A percentile compares a stretch with the other conserved stretches of the same genome.
Evolutionary conservation across 176 grass and related monocot genomes (phyloP).

Genomic region (Canna indica): DNA sequence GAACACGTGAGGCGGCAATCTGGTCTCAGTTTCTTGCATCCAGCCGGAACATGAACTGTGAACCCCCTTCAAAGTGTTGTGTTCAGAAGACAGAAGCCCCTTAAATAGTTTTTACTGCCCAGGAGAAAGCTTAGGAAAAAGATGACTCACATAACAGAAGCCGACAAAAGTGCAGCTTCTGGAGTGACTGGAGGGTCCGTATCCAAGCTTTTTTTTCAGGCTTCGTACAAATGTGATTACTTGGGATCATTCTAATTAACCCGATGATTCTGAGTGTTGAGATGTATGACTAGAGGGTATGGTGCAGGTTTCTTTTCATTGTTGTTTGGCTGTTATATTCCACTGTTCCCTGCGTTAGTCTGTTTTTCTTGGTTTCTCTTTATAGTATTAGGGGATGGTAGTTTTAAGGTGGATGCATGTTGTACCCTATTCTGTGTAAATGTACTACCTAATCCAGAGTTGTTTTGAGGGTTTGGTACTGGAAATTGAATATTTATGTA

Average conservation of each 20-base stretch:
- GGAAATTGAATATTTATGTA: background rate
- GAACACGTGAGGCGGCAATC: slow-evolving; percentile 19
- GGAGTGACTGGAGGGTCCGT: background rate
- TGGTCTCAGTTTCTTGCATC: slow-evolving; percentile 6
- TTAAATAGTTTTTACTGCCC: background rate
- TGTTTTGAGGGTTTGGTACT: background rate
- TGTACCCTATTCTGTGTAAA: slow-evolving; percentile 2
- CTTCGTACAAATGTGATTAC: background rate
- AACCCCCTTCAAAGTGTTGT: background rate
- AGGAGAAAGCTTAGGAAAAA: background rate
- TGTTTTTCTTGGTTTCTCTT: background rate
- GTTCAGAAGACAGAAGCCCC: background rate
- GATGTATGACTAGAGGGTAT: background rate
- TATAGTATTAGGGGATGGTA: background rate
- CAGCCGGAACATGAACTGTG: background rate
- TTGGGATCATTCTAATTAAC: slow-evolving; percentile 3
- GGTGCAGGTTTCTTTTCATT: background rate
- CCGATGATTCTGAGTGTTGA: background rate
- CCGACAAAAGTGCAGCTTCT: background rate
- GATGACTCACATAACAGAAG: background rate
- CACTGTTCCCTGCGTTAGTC: background rate
- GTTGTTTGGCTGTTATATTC: background rate
- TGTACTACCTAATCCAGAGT: background rate
- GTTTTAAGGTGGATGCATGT: background rate
- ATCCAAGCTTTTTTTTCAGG: background rate